Percentiles rank a stretch among this genome's conserved stretches.
phyloP scores from a whole-genome alignment of 2,329 filamentous ascomycete species.

The Talaromyces sp. region DNA sequence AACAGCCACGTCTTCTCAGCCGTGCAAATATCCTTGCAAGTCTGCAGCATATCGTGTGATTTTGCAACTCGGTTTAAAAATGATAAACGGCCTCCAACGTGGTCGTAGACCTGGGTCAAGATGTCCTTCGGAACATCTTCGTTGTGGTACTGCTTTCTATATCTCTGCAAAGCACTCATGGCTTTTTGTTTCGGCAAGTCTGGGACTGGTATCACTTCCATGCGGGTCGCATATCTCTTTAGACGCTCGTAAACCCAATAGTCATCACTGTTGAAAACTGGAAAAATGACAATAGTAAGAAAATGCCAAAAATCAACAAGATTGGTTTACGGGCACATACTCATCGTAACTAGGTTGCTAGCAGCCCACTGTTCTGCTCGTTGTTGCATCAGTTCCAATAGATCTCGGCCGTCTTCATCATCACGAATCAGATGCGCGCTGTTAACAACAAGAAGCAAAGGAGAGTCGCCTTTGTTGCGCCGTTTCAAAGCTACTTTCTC shows the following conservation, averaged over 20 bases:
- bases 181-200: constrained; percentile 78
- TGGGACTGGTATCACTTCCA: constrained; percentile 83
- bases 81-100: constrained; percentile 79
- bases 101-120: constrained; percentile 75
- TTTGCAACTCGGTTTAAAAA: constrained; percentile 91
- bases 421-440: constrained; percentile 86
- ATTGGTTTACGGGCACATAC: constrained; percentile 18
- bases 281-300: constrained; percentile 25
- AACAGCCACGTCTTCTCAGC: constrained; percentile 73
- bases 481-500: constrained; percentile 80
- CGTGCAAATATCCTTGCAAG: constrained; percentile 66
- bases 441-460: constrained; percentile 90
- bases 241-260: constrained; percentile 98
- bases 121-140: constrained; percentile 49
- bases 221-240: constrained; percentile 85
- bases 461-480: constrained; percentile 56
- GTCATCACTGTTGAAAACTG: constrained; percentile 90
- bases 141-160: constrained; percentile 71
- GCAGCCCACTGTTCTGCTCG: constrained; percentile 96
- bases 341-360: constrained; percentile 73
- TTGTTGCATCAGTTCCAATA: constrained; percentile 92
- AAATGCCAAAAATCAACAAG: not conserved
- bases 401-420: constrained; percentile 84
- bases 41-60: constrained; percentile 68
- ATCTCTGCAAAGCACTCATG: constrained; percentile 68